These are phyloP conservation scores for Pilatotrama ljubarskyi DNA, from an alignment of 768 basidiomycete genomes.

Conservation along the genomic window DNA sequence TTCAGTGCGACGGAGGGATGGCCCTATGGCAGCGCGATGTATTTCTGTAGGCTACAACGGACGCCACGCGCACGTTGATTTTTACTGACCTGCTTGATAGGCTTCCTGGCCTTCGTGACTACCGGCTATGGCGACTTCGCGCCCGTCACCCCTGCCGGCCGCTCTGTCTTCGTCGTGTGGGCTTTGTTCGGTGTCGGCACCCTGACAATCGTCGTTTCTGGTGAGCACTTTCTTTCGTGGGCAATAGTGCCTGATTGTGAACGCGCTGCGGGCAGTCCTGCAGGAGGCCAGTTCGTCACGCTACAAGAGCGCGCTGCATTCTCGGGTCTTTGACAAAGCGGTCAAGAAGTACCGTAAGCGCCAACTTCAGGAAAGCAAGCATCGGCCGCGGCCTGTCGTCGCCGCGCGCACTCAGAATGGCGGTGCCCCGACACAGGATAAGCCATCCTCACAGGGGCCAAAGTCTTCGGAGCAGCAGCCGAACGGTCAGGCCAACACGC, in stretches of 20 bases:
- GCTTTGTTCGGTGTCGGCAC: slow-evolving; percentile 74
- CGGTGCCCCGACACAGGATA: neutral
- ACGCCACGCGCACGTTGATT: no score
- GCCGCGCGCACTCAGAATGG: neutral
- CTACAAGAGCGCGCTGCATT: slow-evolving; percentile 59
- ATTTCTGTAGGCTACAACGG: slow-evolving; percentile 67
- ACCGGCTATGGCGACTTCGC: slow-evolving; percentile 74
- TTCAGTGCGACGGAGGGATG: slow-evolving; percentile 72
- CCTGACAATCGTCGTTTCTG: slow-evolving; percentile 73
- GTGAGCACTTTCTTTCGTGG: slow-evolving; percentile 37
- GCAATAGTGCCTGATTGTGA: no score
- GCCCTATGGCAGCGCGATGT: slow-evolving; percentile 61
- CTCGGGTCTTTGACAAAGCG: slow-evolving; percentile 44
- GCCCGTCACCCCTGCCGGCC: slow-evolving; percentile 65
- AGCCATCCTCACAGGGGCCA: no score
- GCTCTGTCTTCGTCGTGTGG: slow-evolving; percentile 78
- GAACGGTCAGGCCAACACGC: slow-evolving; percentile 4
- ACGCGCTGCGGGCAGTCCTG: slow-evolving; percentile 59
- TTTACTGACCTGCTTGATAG: slow-evolving; percentile 35
- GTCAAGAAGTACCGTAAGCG: slow-evolving; percentile 44
- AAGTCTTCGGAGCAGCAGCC: neutral
- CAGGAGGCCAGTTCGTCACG: slow-evolving; percentile 65
- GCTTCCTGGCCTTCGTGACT: slow-evolving; percentile 71
- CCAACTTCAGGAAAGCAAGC: slow-evolving; percentile 10
- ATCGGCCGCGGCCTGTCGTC: neutral